Percentiles rank a stretch among this genome's conserved stretches.
Evolutionary conservation across 2,329 filamentous ascomycete species (phyloP).

Genomic region (Stemphylium beticola): DNA sequence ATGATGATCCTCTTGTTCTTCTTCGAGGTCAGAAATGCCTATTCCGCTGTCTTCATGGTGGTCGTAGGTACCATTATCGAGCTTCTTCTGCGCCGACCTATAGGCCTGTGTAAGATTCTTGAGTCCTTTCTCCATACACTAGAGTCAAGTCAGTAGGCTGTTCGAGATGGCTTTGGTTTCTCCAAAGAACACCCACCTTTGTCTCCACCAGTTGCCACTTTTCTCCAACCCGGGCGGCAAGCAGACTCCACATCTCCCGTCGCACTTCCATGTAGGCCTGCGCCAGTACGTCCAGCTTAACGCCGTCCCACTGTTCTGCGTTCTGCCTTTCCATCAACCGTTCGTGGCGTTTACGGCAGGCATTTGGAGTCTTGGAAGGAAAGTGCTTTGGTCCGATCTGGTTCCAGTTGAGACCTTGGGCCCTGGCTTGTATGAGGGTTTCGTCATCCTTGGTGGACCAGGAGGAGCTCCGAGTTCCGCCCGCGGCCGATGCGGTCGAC

Average conservation of each 20-base stretch:
- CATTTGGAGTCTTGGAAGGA: conserved; percentile 76
- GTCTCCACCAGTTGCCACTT: conserved; percentile 74
- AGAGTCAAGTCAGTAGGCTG: conserved; percentile 18
- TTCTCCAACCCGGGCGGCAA: conserved; percentile 67
- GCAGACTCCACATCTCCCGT: conserved; percentile 79
- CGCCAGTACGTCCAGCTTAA: conserved; percentile 75
- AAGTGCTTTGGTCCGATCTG: conserved; percentile 80
- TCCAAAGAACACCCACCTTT: conserved; percentile 63
- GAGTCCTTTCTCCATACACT: conserved; percentile 85
- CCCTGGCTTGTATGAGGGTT: conserved; percentile 72
- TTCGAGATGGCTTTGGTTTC: not conserved
- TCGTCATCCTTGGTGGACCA: conserved; percentile 80
- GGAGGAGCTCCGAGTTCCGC: conserved; percentile 48
- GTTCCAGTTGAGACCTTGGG: conserved; percentile 80
- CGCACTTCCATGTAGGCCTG: conserved; percentile 80
- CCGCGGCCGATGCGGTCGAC: conserved; percentile 40
- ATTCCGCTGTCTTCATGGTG: conserved; percentile 72
- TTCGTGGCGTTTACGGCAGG: conserved; percentile 88
- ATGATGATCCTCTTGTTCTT: conserved; percentile 47
- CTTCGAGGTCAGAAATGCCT: conserved; percentile 60
- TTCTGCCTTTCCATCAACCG: conserved; percentile 76
- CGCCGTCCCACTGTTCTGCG: conserved; percentile 78
- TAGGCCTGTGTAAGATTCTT: conserved; percentile 78
- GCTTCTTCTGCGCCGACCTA: conserved; percentile 70
- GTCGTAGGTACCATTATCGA: conserved; percentile 54